phyloP scores from a whole-genome alignment of 2,329 filamentous ascomycete genomes.

The Paecilomyces sp. region DNA sequence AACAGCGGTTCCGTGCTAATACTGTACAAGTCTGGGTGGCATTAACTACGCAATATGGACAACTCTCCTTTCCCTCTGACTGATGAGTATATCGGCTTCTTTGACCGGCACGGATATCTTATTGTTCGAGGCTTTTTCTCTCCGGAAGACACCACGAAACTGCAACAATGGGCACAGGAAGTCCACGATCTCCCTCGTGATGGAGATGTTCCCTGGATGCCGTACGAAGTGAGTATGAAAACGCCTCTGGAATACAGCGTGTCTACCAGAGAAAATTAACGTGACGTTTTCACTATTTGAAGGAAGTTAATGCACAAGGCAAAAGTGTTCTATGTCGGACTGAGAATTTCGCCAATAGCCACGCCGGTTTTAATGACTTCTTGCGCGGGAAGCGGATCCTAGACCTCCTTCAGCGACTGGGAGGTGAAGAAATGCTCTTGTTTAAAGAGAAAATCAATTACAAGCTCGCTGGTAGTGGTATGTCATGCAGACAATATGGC shows the following conservation, averaged over 20 bases:
- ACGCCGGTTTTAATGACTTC: conserved; percentile 26
- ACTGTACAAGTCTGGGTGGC: background rate
- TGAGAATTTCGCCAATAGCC: conserved; percentile 27
- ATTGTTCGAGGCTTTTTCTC: conserved; percentile 18
- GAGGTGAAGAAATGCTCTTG: conserved; percentile 32
- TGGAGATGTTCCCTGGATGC: conserved; percentile 22
- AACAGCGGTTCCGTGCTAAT: background rate
- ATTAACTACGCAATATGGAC: background rate
- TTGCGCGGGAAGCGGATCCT: conserved; percentile 26
- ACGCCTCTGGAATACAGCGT: background rate
- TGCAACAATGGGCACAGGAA: conserved; percentile 27
- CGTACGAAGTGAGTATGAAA: conserved; percentile 18
- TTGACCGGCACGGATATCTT: conserved; percentile 16
- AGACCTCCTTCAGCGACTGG: conserved; percentile 24
- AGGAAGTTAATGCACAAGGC: conserved; percentile 24
- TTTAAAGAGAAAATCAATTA: conserved; percentile 42
- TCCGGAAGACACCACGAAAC: conserved; percentile 8
- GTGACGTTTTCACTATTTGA: background rate
- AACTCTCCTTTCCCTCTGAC: background rate
- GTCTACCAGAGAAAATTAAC: background rate
- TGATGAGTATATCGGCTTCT: background rate
- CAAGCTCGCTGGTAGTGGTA: conserved; percentile 33
- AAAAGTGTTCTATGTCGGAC: conserved; percentile 25
- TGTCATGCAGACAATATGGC: background rate
- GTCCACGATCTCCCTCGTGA: conserved; percentile 27